Base-by-base conservation (phyloP, 345 rosid genomes). In the Aquilaria sinensis region DNA sequence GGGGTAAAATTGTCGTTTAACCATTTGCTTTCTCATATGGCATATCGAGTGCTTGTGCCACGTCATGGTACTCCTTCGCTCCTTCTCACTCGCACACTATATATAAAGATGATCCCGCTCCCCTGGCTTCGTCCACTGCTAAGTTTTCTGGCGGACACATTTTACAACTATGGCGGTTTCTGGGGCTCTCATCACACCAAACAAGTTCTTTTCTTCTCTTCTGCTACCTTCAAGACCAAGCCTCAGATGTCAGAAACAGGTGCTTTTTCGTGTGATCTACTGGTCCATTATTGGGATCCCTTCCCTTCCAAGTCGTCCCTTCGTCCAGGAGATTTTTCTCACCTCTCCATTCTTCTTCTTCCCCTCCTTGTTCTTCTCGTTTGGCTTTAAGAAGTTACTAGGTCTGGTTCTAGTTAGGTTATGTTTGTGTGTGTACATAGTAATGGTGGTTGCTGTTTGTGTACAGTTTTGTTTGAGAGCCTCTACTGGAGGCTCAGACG, bases 401-500 rank as follows among this genome's bases (percentile, higher is more conserved):
- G 50, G 31, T 57, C 46, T 3, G 43, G 5, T 58, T 43, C 3
- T 3, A 55, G 37, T 8, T 10, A 16, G 14, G 41, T 15, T 2
- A 49, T 50, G 6, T 56, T 41, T 12, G n/a, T 29, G 12, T 55
- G 47, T 14, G 31, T 32, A 43, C 14, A 52, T 61, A 16, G 46
- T 11, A n/a, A 48, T 16, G 62, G 47, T 58, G 53, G 34, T 31
- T 46, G 14, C 7, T 57, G 47, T 33, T 64, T 72, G 67, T 66
- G 61, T 68, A 52, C 78, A 86, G 93, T 69, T 77, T 13, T 60
- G 57, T 53, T 34, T 69, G 62, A 75, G 77, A 67, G 85, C 83
- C 23, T 77, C 68, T 45, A 69, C 70, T 10, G 54, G 67, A n/a
- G 51, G 59, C n/a, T 32, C 72, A 1, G 83, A 79, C 29, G 82